phyloP scores from a whole-genome alignment of 2,329 filamentous ascomycete species.

The Penicillium sp. region DNA sequence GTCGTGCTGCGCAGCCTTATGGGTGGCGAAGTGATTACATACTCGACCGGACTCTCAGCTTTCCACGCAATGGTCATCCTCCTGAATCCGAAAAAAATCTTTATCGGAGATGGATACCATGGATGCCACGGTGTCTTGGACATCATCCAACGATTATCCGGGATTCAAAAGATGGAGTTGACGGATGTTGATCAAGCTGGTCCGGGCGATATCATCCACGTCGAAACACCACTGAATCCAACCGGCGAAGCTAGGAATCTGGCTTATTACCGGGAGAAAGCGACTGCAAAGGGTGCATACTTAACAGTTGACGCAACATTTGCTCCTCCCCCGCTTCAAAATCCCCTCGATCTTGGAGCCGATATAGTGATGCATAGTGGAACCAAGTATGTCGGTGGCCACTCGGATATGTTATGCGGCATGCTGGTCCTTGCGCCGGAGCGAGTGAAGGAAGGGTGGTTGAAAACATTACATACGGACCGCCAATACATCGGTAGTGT shows the following conservation, averaged over 20 bases:
- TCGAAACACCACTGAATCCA: conserved; percentile 92
- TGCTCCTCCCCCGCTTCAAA: conserved; percentile 82
- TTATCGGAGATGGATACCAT: conserved; percentile 84
- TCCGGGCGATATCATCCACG: conserved; percentile 77
- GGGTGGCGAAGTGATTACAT: conserved; percentile 50
- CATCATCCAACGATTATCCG: conserved; percentile 73
- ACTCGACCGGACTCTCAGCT: conserved; percentile 78
- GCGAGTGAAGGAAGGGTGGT: conserved; percentile 56
- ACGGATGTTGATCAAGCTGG: conserved; percentile 66
- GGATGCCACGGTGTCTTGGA: conserved; percentile 82
- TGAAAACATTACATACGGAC: conserved; percentile 61
- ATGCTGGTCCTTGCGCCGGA: conserved; percentile 60
- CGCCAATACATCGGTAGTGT: conserved; percentile 73
- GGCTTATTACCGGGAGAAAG: conserved; percentile 65
- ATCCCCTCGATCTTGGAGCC: conserved; percentile 76
- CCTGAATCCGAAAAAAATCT: conserved; percentile 76
- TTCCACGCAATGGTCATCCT: conserved; percentile 83
- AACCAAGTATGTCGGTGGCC: conserved; percentile 93
- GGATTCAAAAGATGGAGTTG: conserved; percentile 70
- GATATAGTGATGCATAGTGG: conserved; percentile 91
- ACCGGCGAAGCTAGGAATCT: conserved; percentile 76
- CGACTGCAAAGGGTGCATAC: conserved; percentile 67
- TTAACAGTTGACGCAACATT: conserved; percentile 87
- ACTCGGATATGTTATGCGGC: conserved; percentile 88
- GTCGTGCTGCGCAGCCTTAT: conserved; percentile 8